Percentiles rank a stretch among this genome's conserved stretches.
These are phyloP conservation scores for Candida palmyrensis DNA, from an alignment of 805 yeast genomes.

Conservation along the genomic window DNA sequence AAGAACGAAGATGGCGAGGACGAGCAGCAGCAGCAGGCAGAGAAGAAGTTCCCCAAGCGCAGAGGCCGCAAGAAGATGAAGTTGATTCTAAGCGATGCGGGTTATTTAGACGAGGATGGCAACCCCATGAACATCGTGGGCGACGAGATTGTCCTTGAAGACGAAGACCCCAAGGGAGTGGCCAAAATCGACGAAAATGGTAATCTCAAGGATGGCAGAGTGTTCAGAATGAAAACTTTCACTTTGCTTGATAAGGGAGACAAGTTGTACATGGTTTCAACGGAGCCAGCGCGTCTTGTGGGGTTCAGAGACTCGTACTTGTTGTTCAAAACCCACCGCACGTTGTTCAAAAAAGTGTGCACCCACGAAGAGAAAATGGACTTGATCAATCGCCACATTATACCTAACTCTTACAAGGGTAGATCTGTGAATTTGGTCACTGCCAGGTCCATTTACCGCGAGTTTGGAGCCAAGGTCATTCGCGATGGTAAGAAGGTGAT, in stretches of 20 bases:
- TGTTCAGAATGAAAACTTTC: slow-evolving; percentile 67
- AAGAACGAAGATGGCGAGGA: slow-evolving; percentile 9
- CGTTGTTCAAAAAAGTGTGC: slow-evolving; percentile 67
- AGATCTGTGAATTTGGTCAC: slow-evolving; percentile 86
- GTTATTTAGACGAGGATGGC: slow-evolving; percentile 61
- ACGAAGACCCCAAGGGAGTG: slow-evolving; percentile 74
- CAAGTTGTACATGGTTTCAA: slow-evolving; percentile 79
- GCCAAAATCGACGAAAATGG: slow-evolving; percentile 68
- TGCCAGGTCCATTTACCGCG: slow-evolving; percentile 83
- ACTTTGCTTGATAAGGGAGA: slow-evolving; percentile 63
- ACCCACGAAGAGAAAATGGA: slow-evolving; percentile 77
- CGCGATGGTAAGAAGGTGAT: slow-evolving; percentile 72
- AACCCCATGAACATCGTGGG: slow-evolving; percentile 56
- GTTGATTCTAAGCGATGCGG: slow-evolving; percentile 31
- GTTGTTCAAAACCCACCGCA: slow-evolving; percentile 79
- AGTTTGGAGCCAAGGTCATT: slow-evolving; percentile 84
- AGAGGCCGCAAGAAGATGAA: slow-evolving; percentile 41
- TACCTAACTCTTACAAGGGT: slow-evolving; percentile 89
- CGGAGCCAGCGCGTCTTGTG: slow-evolving; percentile 93
- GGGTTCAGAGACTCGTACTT: slow-evolving; percentile 91
- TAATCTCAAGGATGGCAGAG: slow-evolving; percentile 62
- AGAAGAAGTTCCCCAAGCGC: slow-evolving; percentile 27
- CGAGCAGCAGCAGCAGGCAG: no score
- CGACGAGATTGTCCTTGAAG: slow-evolving; percentile 73
- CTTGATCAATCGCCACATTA: slow-evolving; percentile 69